Evolutionary conservation across 345 rosid genomes (phyloP), one percentile per base, ranked within the genome.

Genomic region (Clausena lansium): DNA sequence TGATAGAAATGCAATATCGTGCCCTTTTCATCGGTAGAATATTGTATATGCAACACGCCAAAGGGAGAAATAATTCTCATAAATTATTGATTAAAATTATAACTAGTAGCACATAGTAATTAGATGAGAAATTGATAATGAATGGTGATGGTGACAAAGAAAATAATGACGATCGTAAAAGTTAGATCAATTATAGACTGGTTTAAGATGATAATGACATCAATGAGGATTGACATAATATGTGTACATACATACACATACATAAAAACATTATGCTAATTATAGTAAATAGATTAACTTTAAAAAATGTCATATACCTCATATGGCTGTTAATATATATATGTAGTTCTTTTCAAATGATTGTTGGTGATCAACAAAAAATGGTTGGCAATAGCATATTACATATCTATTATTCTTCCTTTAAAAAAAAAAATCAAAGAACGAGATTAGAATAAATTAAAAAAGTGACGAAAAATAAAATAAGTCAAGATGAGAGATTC

Each of bases 401-500:
- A 28, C 7, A 55, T 64, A 58, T 4, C 19, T 52, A 65, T 79
- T 79, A 3, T 73, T 65, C 19, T 35, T 76, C 61, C 54, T 25
- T 77, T 24, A 7, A 1, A 5, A 7, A 72, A 13, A 9, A 58
- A 74, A 33, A 9, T 33, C 20, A 73, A 20, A n/a, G 58, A 54
- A 27, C 54, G 68, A 60, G 79, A 74, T 75, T 80, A 80, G 79
- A 82, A 84, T 80, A 78, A 62, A 65, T 76, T 55, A 63, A 52
- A 15, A 17, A 81, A 86, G 83, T 52, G 65, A 61, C 17, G 30
- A 6, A 72, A 83, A 73, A 79, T 74, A 4, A 55, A 78, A 70
- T 50, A 76, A 79, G 30, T 50, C 63, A 55, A 15, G 68, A 67
- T 66, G 67, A 76, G 81, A 79, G 81, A 79, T 79, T 86, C 87